Evolutionary conservation across 176 grass and related monocot genomes (phyloP).

Genomic region (Alloteropsis semialata): DNA sequence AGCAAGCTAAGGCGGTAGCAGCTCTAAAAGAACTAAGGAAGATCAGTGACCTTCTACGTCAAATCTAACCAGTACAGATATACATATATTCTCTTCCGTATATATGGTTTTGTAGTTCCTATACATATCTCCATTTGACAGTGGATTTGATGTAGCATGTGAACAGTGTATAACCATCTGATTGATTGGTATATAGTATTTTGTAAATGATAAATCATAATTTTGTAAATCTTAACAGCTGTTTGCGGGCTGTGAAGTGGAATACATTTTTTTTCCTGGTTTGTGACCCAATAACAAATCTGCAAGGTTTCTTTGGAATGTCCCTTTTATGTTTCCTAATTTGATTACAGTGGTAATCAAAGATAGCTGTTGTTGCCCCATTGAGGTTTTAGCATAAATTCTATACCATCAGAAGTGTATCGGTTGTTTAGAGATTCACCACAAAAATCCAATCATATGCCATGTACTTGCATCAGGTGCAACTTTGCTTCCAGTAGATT

Average conservation of each 20-base stretch:
- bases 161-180: not conserved
- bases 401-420: not conserved
- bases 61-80: slow-evolving; percentile 39
- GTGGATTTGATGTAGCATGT: not conserved
- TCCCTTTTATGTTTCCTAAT: not conserved
- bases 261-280: not conserved
- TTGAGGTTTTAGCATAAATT: not conserved
- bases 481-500: not conserved
- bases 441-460: not conserved
- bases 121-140: not conserved
- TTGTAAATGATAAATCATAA: slow-evolving; percentile 29
- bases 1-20: slow-evolving; percentile 37
- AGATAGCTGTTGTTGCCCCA: not conserved
- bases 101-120: not conserved
- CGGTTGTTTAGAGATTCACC: not conserved
- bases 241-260: slow-evolving; percentile 4
- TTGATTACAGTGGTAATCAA: not conserved
- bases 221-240: slow-evolving; percentile 7
- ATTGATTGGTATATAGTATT: slow-evolving; percentile 27
- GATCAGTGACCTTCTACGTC: slow-evolving; percentile 58
- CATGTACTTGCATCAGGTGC: not conserved
- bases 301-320: not conserved
- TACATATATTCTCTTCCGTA: not conserved
- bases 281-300: not conserved
- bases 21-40: slow-evolving; percentile 74